Conservation (phyloP, 495 filamentous ascomycete genomes). For the Tuber brumale region DNA sequence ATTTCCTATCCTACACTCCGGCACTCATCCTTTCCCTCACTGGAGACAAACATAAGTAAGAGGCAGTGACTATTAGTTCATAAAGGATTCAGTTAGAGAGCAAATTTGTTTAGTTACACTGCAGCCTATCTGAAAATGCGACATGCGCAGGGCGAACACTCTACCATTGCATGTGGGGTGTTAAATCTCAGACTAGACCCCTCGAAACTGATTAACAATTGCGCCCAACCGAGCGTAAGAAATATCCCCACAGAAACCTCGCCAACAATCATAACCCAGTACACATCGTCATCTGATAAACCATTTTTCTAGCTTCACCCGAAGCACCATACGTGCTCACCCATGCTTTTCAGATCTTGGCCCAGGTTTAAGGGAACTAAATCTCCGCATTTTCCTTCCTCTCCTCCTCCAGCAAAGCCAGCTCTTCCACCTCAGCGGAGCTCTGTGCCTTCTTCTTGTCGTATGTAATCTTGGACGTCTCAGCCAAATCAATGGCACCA, state of each 20-base stretch:
- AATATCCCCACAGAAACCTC: neutral
- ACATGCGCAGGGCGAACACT: neutral
- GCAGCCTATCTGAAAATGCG: neutral
- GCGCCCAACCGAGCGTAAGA: neutral
- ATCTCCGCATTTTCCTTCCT: no score
- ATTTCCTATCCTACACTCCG: no score
- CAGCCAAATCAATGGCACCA: slow-evolving; percentile 19
- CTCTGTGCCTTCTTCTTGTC: no score
- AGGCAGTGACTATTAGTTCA: neutral
- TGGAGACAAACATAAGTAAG: no score
- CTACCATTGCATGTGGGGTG: neutral
- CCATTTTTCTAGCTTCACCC: neutral
- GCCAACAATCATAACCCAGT: no score
- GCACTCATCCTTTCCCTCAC: no score
- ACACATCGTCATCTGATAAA: neutral
- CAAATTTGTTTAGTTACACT: neutral
- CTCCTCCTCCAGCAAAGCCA: no score
- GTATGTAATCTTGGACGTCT: neutral
- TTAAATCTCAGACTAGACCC: neutral
- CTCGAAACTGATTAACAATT: neutral
- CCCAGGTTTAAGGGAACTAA: no score
- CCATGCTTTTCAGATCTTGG: no score
- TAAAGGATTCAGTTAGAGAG: neutral
- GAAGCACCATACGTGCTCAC: no score
- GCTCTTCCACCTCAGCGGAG: no score